These are phyloP conservation scores for Choiromyces venosus DNA, from an alignment of 495 filamentous ascomycete genomes.

Conservation along the genomic window DNA sequence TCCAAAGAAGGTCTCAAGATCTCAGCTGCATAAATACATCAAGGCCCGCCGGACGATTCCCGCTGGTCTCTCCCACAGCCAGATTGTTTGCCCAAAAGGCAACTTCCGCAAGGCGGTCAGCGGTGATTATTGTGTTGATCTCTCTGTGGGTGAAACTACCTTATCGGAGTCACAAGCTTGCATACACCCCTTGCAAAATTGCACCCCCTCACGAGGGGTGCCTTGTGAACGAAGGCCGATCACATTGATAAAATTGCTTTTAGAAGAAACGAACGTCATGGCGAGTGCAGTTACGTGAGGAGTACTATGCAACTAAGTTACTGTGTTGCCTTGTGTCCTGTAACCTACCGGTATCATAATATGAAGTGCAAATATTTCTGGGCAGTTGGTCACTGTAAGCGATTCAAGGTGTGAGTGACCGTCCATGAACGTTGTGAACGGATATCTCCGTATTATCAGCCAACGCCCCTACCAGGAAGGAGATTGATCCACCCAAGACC, in stretches of 20 bases:
- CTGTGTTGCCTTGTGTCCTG: not conserved
- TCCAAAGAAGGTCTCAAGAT: no score
- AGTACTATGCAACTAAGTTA: no score
- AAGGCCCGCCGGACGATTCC: no score
- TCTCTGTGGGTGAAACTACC: no score
- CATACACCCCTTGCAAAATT: not conserved
- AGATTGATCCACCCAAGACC: not conserved
- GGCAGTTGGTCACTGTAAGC: not conserved
- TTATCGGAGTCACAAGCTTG: no score
- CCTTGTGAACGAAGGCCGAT: not conserved
- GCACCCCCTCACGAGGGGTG: not conserved
- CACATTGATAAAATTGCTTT: not conserved
- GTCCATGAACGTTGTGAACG: not conserved
- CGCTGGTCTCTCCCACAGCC: no score
- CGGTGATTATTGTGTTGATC: no score
- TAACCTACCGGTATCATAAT: no score
- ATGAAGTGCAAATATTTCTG: not conserved
- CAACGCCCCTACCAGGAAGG: not conserved
- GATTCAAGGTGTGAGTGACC: not conserved
- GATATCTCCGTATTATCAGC: not conserved
- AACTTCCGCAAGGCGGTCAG: no score
- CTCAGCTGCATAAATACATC: no score
- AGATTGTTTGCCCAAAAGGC: no score
- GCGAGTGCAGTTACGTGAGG: not conserved
- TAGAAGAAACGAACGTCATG: not conserved